phyloP scores from a whole-genome alignment of 139 green algal genomes.

The Tetraselmis striata region DNA sequence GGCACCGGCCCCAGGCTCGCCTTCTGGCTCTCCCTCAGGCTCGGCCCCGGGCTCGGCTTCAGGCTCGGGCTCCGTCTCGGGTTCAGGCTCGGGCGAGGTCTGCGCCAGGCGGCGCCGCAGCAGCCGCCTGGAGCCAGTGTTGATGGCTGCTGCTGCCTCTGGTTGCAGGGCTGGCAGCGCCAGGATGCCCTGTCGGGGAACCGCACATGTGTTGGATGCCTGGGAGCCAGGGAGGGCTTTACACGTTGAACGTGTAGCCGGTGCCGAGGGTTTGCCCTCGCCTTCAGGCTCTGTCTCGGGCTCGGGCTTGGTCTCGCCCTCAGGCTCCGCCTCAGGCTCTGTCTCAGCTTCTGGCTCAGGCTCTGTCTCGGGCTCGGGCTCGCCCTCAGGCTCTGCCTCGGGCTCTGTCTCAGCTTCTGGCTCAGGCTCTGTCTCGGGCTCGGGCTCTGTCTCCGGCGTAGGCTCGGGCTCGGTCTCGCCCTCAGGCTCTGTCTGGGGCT shows the following conservation, averaged over 20 bases:
- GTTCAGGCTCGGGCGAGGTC: not conserved
- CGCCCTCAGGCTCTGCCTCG: slow-evolving; percentile 3
- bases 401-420: not conserved
- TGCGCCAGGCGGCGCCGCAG: not conserved
- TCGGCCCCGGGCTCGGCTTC: not conserved
- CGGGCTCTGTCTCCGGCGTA: too few species aligned
- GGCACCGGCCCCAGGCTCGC: not conserved
- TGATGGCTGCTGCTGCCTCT: not conserved
- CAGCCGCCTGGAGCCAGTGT: not conserved
- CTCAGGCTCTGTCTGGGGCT: not conserved
- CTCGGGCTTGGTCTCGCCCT: not conserved
- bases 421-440: slow-evolving; percentile 1
- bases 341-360: not conserved
- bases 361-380: not conserved
- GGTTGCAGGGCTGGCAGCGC: not conserved
- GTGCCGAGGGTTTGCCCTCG: not conserved
- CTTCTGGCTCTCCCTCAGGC: not conserved
- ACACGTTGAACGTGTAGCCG: not conserved
- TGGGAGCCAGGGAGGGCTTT: not conserved
- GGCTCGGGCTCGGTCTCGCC: too few species aligned
- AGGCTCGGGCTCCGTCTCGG: not conserved
- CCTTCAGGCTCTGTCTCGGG: not conserved
- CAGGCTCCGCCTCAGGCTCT: not conserved
- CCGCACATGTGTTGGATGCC: not conserved
- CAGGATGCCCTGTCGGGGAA: not conserved